These are phyloP conservation scores for Petrea volubilis DNA, from an alignment of 257 asterid genomes.

Conservation along the genomic window DNA sequence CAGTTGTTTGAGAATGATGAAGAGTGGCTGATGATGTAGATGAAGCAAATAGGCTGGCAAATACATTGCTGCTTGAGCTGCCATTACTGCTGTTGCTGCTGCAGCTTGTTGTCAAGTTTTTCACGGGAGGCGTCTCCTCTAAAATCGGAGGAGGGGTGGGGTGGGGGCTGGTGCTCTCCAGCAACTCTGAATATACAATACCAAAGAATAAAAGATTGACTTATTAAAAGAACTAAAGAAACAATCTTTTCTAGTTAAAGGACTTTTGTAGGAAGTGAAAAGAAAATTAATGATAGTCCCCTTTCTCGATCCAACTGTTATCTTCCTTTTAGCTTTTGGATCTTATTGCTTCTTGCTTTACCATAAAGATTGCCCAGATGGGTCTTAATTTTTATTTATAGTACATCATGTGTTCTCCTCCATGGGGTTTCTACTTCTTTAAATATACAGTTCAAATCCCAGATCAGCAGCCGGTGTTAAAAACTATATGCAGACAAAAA, in stretches of 20 bases:
- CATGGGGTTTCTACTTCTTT: slow-evolving; percentile 15
- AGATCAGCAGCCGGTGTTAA: slow-evolving; percentile 25
- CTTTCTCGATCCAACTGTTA: slow-evolving; percentile 25
- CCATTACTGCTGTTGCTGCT: slow-evolving; percentile 44
- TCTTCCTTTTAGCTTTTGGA: slow-evolving; percentile 39
- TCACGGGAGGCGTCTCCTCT: slow-evolving; percentile 39
- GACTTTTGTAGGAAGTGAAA: slow-evolving; percentile 30
- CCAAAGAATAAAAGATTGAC: slow-evolving; percentile 7
- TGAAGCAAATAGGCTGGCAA: slow-evolving; percentile 71
- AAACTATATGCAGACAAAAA: slow-evolving; percentile 33
- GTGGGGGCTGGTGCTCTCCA: slow-evolving; percentile 35
- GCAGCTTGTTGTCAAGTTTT: slow-evolving; percentile 41
- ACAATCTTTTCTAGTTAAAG: slow-evolving; percentile 26
- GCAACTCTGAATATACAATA: slow-evolving; percentile 38
- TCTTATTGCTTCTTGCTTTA: slow-evolving; percentile 35
- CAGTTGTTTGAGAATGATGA: slow-evolving; percentile 47
- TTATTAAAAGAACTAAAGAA: slow-evolving; percentile 22
- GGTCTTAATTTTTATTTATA: slow-evolving; percentile 26
- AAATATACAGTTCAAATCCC: slow-evolving; percentile 21
- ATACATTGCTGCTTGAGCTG: slow-evolving; percentile 53
- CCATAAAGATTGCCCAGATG: slow-evolving; percentile 35
- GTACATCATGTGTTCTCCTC: not conserved
- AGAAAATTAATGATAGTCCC: slow-evolving; percentile 33
- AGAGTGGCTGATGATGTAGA: slow-evolving; percentile 50
- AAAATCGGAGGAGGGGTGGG: slow-evolving; percentile 30